Evolutionary conservation across 164 flowering plant genomes (phyloP).

Genomic region (Macadamia integrifolia): DNA sequence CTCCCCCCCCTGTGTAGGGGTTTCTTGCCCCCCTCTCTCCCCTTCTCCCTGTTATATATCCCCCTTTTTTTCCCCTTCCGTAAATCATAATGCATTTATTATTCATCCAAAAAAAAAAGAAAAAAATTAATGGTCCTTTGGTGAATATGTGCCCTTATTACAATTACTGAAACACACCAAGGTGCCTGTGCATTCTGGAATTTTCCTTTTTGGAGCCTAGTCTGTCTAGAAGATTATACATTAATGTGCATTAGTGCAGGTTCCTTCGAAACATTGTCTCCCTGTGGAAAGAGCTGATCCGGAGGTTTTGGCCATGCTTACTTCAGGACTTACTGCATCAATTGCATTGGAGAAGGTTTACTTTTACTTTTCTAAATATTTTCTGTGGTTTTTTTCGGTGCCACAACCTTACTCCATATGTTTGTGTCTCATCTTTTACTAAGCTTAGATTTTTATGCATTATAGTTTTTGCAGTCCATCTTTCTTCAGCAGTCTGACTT

Average conservation of each 20-base stretch:
- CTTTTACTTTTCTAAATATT: background rate
- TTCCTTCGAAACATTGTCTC: conserved; percentile 71
- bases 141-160: too few relatives aligned
- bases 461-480: background rate
- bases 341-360: conserved; percentile 87
- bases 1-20: too few relatives aligned
- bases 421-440: background rate
- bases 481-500: background rate
- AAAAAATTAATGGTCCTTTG: too few relatives aligned
- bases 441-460: background rate
- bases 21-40: too few relatives aligned
- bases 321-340: conserved; percentile 97
- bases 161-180: too few relatives aligned
- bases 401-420: background rate
- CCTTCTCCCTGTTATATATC: too few relatives aligned
- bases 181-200: too few relatives aligned
- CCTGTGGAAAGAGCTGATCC: conserved; percentile 91
- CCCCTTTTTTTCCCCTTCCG: too few relatives aligned
- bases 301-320: conserved; percentile 97
- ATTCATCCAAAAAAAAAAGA: too few relatives aligned
- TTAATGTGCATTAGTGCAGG: conserved; percentile 29
- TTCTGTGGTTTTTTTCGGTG: too few relatives aligned
- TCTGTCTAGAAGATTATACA: background rate
- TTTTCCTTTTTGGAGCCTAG: background rate
- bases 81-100: too few relatives aligned